Conservation (phyloP, 2,329 filamentous ascomycete species). For the Raffaelea ambrosiae region DNA sequence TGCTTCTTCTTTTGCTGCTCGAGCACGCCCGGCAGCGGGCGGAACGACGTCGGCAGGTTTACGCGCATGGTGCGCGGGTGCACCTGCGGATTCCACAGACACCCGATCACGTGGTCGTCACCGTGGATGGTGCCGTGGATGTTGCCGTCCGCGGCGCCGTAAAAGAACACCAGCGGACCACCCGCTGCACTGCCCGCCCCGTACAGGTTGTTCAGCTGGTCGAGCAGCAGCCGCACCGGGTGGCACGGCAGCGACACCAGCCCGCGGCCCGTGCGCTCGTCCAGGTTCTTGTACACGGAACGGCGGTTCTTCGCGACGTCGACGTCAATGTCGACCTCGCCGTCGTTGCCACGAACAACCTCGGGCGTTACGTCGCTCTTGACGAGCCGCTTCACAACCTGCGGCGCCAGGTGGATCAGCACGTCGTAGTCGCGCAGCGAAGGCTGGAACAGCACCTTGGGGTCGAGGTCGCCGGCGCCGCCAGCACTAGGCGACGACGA, state of each 20-base stretch:
- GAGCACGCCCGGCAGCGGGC: conserved; percentile 30
- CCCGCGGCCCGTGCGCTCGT: conserved; percentile 41
- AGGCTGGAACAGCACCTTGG: conserved; percentile 60
- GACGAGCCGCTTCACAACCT: conserved; percentile 34
- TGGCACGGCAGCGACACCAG: conserved; percentile 45
- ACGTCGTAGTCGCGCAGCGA: conserved; percentile 76
- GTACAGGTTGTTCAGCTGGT: conserved; percentile 60
- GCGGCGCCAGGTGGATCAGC: conserved; percentile 60
- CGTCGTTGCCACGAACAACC: conserved; percentile 12
- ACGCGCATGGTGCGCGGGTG: conserved; percentile 57
- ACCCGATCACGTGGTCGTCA: conserved; percentile 40
- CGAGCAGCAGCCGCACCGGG: conserved; percentile 54
- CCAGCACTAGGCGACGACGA: too few relatives aligned
- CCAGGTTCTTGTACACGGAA: conserved; percentile 72
- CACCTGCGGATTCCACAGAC: conserved; percentile 49
- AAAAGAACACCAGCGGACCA: conserved; percentile 71
- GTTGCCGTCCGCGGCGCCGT: conserved; percentile 44
- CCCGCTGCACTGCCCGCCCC: conserved; percentile 23
- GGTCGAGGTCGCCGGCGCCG: conserved; percentile 37
- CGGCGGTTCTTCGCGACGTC: conserved; percentile 13
- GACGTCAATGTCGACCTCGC: conserved; percentile 5
- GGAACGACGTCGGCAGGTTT: conserved; percentile 59
- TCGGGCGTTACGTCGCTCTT: conserved; percentile 22
- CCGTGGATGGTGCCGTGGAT: too few relatives aligned
- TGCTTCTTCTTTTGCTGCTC: not conserved